A percentile compares a stretch with the other conserved stretches of the same genome.
Evolutionary conservation across 305 asterid genomes (phyloP).

Genomic region (Fraxinus ornus): DNA sequence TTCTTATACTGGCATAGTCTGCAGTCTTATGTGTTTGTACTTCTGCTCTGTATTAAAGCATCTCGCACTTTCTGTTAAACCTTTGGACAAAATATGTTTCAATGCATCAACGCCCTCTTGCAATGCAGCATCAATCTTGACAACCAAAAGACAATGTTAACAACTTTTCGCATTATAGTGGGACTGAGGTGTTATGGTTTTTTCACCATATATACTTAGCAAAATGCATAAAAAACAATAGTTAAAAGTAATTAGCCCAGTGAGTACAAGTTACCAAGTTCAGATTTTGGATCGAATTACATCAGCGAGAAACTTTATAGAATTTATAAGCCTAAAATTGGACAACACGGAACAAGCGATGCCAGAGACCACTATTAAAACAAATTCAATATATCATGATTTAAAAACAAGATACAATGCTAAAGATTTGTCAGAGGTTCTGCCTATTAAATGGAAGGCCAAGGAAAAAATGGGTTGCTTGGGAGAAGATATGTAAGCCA

Average conservation of each 20-base stretch:
- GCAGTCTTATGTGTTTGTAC: slow-evolving; percentile 75
- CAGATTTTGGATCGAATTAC: not conserved
- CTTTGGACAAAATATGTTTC: slow-evolving; percentile 66
- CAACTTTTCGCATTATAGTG: not conserved
- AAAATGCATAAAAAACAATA: not conserved
- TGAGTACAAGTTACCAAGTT: not conserved
- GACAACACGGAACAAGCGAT: not conserved
- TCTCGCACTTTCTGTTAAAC: slow-evolving; percentile 66
- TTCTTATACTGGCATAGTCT: slow-evolving; percentile 59
- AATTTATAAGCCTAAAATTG: not conserved
- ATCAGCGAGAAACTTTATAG: not conserved
- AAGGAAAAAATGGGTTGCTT: not conserved
- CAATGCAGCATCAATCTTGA: slow-evolving; percentile 74
- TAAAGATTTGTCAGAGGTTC: not conserved
- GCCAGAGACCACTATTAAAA: not conserved
- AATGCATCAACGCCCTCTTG: slow-evolving; percentile 69
- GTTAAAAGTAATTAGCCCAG: not conserved
- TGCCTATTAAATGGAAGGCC: not conserved
- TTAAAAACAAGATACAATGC: not conserved
- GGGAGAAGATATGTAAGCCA: no score
- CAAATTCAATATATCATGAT: not conserved
- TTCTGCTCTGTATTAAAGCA: slow-evolving; percentile 75
- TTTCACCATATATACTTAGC: not conserved
- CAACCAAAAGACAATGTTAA: slow-evolving; percentile 23
- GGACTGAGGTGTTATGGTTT: not conserved